Percentiles rank a stretch among this genome's conserved stretches.
Evolutionary conservation across 2,329 filamentous ascomycete species (phyloP).

Genomic region (Epichloe hybrida): DNA sequence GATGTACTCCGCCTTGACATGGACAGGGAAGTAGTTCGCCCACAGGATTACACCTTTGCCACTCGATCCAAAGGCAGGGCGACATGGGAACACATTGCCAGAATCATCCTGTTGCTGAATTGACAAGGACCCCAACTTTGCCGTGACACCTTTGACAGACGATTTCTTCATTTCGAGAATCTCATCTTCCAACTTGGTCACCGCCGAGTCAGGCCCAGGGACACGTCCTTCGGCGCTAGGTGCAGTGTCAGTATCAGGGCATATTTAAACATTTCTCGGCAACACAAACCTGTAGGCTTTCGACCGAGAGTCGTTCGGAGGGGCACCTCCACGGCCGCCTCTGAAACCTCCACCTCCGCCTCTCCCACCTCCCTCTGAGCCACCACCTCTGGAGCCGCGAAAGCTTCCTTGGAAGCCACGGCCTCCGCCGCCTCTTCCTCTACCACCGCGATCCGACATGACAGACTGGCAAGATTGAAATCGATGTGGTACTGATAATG

Average conservation of each 20-base stretch:
- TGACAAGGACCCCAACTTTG: slow-evolving; percentile 23
- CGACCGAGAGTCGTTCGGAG: slow-evolving; percentile 10
- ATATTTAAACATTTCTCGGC: too few relatives aligned
- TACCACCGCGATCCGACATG: slow-evolving; percentile 18
- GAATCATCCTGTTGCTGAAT: slow-evolving; percentile 11
- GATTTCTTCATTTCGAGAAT: slow-evolving; percentile 19
- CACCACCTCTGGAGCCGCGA: slow-evolving; percentile 7
- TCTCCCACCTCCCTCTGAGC: slow-evolving; percentile 7
- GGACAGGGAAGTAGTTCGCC: slow-evolving; percentile 40
- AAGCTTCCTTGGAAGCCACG: slow-evolving; percentile 6
- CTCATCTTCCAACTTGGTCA: slow-evolving; percentile 27
- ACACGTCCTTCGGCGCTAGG: slow-evolving; percentile 12
- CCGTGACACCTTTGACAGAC: slow-evolving; percentile 16
- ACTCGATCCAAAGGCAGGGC: slow-evolving; percentile 34
- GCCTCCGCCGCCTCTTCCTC: slow-evolving; percentile 10
- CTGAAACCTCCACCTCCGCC: slow-evolving; percentile 4
- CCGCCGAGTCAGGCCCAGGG: slow-evolving; percentile 12
- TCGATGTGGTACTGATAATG: neutral
- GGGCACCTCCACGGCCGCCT: slow-evolving; percentile 11
- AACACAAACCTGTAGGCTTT: slow-evolving; percentile 9
- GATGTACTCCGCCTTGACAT: slow-evolving; percentile 22
- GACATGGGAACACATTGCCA: slow-evolving; percentile 25
- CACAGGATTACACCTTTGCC: slow-evolving; percentile 33
- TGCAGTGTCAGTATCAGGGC: neutral
- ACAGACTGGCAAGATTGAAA: neutral